Evolutionary conservation across 2,329 filamentous ascomycete species (phyloP).

Genomic region (Dactylonectria estremocensis): DNA sequence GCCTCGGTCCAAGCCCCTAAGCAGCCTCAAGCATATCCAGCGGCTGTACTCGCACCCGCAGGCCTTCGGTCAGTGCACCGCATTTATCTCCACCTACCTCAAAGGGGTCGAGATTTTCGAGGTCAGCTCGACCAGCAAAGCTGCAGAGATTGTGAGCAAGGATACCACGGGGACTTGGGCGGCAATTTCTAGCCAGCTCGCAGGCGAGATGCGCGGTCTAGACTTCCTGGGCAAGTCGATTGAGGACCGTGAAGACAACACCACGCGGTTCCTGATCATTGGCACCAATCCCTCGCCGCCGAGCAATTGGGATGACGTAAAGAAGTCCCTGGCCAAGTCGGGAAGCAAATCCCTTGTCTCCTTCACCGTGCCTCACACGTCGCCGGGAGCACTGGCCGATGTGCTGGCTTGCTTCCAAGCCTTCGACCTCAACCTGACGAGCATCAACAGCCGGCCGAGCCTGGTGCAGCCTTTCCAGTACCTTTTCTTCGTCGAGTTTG

Average conservation of each 20-base stretch:
- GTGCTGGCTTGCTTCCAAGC: constrained; percentile 84
- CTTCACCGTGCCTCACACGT: constrained; percentile 85
- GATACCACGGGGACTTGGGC: constrained; percentile 74
- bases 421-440: constrained; percentile 85
- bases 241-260: constrained; percentile 82
- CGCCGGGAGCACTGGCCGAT: constrained; percentile 86
- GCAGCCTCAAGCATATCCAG: constrained; percentile 73
- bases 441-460: constrained; percentile 89
- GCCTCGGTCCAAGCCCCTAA: constrained; percentile 64
- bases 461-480: constrained; percentile 86
- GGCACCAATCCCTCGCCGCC: constrained; percentile 53
- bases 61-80: constrained; percentile 91
- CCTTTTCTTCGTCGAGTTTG: constrained; percentile 94
- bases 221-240: constrained; percentile 79
- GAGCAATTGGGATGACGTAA: constrained; percentile 46
- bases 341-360: constrained; percentile 81
- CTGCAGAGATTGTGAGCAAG: constrained; percentile 81
- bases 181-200: constrained; percentile 84
- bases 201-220: constrained; percentile 77
- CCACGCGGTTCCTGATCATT: constrained; percentile 84
- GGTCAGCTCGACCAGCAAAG: constrained; percentile 87
- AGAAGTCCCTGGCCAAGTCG: constrained; percentile 43
- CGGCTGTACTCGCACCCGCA: constrained; percentile 95
- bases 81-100: constrained; percentile 80
- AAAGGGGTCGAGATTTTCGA: constrained; percentile 85